Conservation (phyloP, 371 early-diverging fungal species). For the Syncephalastrum contaminatum region DNA sequence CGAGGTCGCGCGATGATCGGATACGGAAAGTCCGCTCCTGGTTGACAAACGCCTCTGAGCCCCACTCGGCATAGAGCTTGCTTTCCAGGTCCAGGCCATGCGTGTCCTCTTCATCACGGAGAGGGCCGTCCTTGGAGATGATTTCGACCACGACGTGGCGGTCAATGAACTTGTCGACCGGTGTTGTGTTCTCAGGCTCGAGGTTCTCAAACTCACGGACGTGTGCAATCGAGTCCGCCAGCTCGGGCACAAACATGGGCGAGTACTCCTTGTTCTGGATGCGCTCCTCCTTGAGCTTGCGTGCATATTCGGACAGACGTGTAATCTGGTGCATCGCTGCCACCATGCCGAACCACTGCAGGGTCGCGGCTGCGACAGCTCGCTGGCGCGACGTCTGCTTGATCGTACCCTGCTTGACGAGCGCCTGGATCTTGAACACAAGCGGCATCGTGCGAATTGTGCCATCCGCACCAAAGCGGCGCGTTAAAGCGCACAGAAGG, state of each 20-base stretch:
- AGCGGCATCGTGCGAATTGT: slow-evolving; percentile 64
- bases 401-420: slow-evolving; percentile 32
- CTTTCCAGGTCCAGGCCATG: slow-evolving; percentile 46
- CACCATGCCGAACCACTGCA: slow-evolving; percentile 52
- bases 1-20: slow-evolving; percentile 46
- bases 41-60: slow-evolving; percentile 31
- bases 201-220: slow-evolving; percentile 25
- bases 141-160: slow-evolving; percentile 35
- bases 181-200: slow-evolving; percentile 21
- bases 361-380: slow-evolving; percentile 55
- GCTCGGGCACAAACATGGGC: slow-evolving; percentile 18
- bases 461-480: slow-evolving; percentile 58
- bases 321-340: slow-evolving; percentile 36
- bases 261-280: slow-evolving; percentile 37
- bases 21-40: slow-evolving; percentile 44
- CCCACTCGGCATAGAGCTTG: slow-evolving; percentile 44
- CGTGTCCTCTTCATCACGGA: slow-evolving; percentile 46
- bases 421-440: slow-evolving; percentile 58
- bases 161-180: slow-evolving; percentile 30
- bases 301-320: slow-evolving; percentile 27
- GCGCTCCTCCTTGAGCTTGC: slow-evolving; percentile 32
- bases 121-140: slow-evolving; percentile 38
- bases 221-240: slow-evolving; percentile 12
- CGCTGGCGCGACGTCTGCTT: slow-evolving; percentile 48
- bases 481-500: slow-evolving; percentile 50